phyloP scores from a whole-genome alignment of 1,139 yeast genomes.

The Suzukiozyma palmioleophila region DNA sequence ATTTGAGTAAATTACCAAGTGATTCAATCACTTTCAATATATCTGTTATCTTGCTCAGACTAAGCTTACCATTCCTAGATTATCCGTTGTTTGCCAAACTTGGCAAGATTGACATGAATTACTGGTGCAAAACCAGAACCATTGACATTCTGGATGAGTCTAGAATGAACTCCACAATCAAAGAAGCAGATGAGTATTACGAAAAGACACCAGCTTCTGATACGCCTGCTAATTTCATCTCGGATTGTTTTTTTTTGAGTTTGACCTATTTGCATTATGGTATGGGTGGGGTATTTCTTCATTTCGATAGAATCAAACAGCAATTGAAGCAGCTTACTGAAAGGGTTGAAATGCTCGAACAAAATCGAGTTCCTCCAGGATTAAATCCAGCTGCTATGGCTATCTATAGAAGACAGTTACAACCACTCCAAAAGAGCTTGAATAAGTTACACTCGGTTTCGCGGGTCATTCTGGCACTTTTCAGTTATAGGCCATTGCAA shows the following conservation, averaged over 20 bases:
- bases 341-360: conserved; percentile 46
- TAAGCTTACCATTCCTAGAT: conserved; percentile 83
- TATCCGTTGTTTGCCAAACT: conserved; percentile 55
- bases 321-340: conserved; percentile 49
- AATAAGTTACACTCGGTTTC: conserved; percentile 40
- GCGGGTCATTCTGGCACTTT: conserved; percentile 56
- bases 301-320: conserved; percentile 51
- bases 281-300: conserved; percentile 68
- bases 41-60: conserved; percentile 58
- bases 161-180: conserved; percentile 69
- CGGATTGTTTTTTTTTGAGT: conserved; percentile 81
- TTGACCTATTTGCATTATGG: conserved; percentile 85
- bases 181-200: conserved; percentile 61
- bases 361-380: conserved; percentile 24
- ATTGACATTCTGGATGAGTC: conserved; percentile 77
- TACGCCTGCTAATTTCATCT: conserved; percentile 62
- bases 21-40: conserved; percentile 84
- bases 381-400: conserved; percentile 27
- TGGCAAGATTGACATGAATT: conserved; percentile 68
- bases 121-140: conserved; percentile 50
- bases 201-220: conserved; percentile 17
- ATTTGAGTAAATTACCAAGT: conserved; percentile 59
- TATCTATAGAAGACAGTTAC: conserved; percentile 35
- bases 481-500: conserved; percentile 52
- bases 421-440: conserved; percentile 40